These are phyloP conservation scores for Pachysandra terminalis DNA, from an alignment of 164 flowering plant species.

Conservation along the genomic window DNA sequence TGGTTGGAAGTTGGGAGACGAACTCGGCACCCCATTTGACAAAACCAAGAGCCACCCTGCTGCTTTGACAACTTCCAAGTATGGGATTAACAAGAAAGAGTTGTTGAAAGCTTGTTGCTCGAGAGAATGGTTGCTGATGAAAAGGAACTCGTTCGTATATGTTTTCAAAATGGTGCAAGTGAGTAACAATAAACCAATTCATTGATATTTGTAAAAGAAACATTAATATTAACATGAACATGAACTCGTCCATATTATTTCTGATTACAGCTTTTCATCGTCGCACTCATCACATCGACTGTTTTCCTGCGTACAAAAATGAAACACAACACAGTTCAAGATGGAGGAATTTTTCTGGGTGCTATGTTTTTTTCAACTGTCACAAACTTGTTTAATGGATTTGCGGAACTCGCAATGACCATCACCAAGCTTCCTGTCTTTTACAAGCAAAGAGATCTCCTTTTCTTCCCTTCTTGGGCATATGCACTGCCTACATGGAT, in stretches of 20 bases:
- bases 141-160: slow-evolving; percentile 39
- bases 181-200: slow-evolving; percentile 7
- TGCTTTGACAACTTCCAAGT: slow-evolving; percentile 33
- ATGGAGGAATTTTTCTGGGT: slow-evolving; percentile 40
- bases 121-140: slow-evolving; percentile 42
- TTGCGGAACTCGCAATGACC: slow-evolving; percentile 40
- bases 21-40: slow-evolving; percentile 39
- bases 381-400: slow-evolving; percentile 37
- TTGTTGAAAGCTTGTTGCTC: slow-evolving; percentile 35
- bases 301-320: slow-evolving; percentile 31
- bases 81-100: slow-evolving; percentile 35
- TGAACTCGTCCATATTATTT: not conserved
- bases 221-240: too few relatives aligned
- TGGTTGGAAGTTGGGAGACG: slow-evolving; percentile 26
- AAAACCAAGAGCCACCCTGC: slow-evolving; percentile 40
- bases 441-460: slow-evolving; percentile 61
- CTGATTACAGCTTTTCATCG: slow-evolving; percentile 26
- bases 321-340: slow-evolving; percentile 24
- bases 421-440: slow-evolving; percentile 52
- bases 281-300: slow-evolving; percentile 33
- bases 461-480: slow-evolving; percentile 62
- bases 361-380: slow-evolving; percentile 35
- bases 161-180: slow-evolving; percentile 38
- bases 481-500: slow-evolving; percentile 41
- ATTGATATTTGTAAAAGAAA: too few relatives aligned